Percentiles rank a stretch among this genome's conserved stretches.
phyloP scores from a whole-genome alignment of 495 filamentous ascomycete genomes.

The Hyaloscypha hepaticicola region DNA sequence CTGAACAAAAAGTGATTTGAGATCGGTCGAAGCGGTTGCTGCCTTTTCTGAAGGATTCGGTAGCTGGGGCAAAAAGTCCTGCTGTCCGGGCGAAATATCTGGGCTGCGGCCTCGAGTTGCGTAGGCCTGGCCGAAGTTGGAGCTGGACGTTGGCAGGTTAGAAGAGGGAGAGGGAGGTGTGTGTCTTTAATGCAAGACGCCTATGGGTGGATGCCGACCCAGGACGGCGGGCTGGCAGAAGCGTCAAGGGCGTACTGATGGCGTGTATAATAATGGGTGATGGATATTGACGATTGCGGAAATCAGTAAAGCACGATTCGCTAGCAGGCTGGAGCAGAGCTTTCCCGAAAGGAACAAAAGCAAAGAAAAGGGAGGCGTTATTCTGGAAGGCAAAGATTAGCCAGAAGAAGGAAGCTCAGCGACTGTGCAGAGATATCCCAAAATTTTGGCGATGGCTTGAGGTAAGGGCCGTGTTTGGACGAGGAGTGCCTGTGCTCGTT shows the following conservation, averaged over 20 bases:
- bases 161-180: neutral
- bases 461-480: constrained; percentile 9
- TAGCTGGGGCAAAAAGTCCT: neutral
- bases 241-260: constrained; percentile 3
- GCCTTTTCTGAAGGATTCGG: constrained; percentile 1
- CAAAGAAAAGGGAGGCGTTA: constrained; percentile 12
- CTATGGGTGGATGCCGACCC: neutral
- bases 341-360: constrained; percentile 10
- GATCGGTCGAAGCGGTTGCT: constrained; percentile 8
- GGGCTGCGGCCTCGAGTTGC: constrained; percentile 1
- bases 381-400: constrained; percentile 20
- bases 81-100: neutral
- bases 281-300: neutral
- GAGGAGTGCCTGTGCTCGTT: neutral
- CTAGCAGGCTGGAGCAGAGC: neutral
- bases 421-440: neutral
- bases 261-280: constrained; percentile 5
- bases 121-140: neutral
- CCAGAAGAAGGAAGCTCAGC: constrained; percentile 10
- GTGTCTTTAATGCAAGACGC: neutral
- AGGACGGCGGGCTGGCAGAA: neutral
- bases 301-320: neutral
- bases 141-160: neutral
- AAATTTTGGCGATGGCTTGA: neutral
- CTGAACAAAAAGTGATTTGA: constrained; percentile 20